Conservation (phyloP, 495 filamentous ascomycete species). For the Platismatia glauca region DNA sequence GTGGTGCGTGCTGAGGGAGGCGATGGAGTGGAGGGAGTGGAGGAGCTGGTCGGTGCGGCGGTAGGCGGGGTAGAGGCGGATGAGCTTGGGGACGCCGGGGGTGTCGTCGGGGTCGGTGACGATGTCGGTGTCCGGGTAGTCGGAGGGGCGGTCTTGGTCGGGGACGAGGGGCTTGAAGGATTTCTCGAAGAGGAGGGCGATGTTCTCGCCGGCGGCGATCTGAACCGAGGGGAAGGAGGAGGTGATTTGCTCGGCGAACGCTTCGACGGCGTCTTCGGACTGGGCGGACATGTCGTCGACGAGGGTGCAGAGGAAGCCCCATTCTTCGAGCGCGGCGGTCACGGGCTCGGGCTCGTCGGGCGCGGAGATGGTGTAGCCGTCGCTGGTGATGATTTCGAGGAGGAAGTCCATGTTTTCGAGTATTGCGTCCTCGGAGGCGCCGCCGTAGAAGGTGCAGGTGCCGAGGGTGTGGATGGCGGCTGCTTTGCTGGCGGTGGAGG, state of each 20-base stretch:
- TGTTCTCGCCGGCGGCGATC: slow-evolving; percentile 79
- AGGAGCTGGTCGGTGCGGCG: slow-evolving; percentile 47
- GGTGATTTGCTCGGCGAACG: slow-evolving; percentile 83
- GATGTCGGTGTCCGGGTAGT: slow-evolving; percentile 42
- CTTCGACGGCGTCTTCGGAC: slow-evolving; percentile 68
- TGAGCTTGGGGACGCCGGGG: slow-evolving; percentile 41
- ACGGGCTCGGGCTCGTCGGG: slow-evolving; percentile 69
- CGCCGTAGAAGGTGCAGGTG: slow-evolving; percentile 67
- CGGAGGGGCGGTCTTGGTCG: slow-evolving; percentile 44
- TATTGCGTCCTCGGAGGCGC: slow-evolving; percentile 59
- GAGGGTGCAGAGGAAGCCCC: slow-evolving; percentile 78
- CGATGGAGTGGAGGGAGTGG: slow-evolving; percentile 54
- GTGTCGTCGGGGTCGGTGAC: slow-evolving; percentile 30
- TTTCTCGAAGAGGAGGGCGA: slow-evolving; percentile 84
- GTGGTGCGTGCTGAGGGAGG: slow-evolving; percentile 58
- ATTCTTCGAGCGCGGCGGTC: slow-evolving; percentile 72
- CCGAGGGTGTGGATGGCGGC: slow-evolving; percentile 68
- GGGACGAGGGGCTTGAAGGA: slow-evolving; percentile 56
- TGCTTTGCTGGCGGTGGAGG: slow-evolving; percentile 55
- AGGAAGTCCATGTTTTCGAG: slow-evolving; percentile 74
- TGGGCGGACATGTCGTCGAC: slow-evolving; percentile 70
- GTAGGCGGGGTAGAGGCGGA: slow-evolving; percentile 52
- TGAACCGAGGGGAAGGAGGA: slow-evolving; percentile 69
- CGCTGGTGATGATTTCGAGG: slow-evolving; percentile 76
- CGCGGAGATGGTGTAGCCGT: slow-evolving; percentile 68